Conservation (phyloP, 1,139 yeast genomes). For the Petasospora fabianii region DNA sequence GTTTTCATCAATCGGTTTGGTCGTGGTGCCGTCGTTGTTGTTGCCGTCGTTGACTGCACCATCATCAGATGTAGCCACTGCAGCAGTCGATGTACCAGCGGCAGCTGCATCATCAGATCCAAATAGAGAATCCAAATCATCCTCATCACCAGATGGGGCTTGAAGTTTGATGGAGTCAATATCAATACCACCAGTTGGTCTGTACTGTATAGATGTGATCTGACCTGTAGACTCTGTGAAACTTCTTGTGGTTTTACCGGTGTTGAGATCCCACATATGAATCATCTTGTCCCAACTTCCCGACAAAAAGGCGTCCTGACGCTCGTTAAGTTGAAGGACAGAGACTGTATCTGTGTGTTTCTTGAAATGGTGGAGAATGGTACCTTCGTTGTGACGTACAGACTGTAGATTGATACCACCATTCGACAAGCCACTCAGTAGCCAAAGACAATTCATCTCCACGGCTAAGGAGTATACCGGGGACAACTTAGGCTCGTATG, state of each 20-base stretch:
- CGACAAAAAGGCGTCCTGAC: constrained; percentile 53
- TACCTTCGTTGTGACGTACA: constrained; percentile 80
- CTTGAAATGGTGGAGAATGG: constrained; percentile 69
- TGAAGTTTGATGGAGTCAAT: constrained; percentile 24
- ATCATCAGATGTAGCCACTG: too few species aligned
- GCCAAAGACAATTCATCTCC: constrained; percentile 80
- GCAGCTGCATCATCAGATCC: constrained; percentile 27
- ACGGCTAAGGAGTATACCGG: constrained; percentile 89
- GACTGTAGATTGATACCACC: constrained; percentile 91
- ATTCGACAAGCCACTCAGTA: constrained; percentile 72
- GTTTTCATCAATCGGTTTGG: constrained; percentile 39
- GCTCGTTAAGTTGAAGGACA: constrained; percentile 55
- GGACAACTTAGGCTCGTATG: constrained; percentile 64
- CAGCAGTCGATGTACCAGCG: not conserved
- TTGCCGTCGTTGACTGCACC: too few species aligned
- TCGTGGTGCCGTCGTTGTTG: not conserved
- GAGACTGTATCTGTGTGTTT: constrained; percentile 77
- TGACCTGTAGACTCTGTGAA: constrained; percentile 69
- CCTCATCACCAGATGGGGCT: constrained; percentile 54
- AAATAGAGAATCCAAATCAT: constrained; percentile 30
- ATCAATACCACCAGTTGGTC: constrained; percentile 64
- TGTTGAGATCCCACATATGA: constrained; percentile 80
- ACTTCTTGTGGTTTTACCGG: constrained; percentile 50
- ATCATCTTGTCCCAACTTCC: constrained; percentile 90
- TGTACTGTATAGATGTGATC: constrained; percentile 68